These are phyloP conservation scores for Nitzschia palea DNA, from an alignment of 108 stramenopile species.

Conservation along the genomic window DNA sequence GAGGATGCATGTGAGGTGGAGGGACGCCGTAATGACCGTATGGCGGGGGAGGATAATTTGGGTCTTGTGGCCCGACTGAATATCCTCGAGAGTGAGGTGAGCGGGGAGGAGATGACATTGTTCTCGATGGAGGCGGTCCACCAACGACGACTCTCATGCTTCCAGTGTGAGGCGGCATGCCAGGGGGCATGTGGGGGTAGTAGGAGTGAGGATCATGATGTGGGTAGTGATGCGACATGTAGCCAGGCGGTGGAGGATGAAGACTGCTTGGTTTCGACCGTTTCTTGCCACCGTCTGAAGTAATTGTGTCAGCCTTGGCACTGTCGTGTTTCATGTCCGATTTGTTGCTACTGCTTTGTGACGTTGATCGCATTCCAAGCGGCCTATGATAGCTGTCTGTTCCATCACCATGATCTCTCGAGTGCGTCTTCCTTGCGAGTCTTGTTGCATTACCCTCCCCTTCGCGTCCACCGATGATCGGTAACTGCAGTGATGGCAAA, in stretches of 20 bases:
- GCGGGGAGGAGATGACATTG: slow-evolving; percentile 28
- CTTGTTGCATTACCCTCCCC: slow-evolving; percentile 18
- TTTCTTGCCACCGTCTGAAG: too few relatives aligned
- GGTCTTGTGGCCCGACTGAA: slow-evolving; percentile 32
- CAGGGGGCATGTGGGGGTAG: slow-evolving; percentile 22
- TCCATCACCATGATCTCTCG: slow-evolving; percentile 32
- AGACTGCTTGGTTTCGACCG: slow-evolving; percentile 8
- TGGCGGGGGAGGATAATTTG: slow-evolving; percentile 26
- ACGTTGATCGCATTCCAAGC: slow-evolving; percentile 6
- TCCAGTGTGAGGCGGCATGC: slow-evolving; percentile 35
- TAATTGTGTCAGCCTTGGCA: neutral
- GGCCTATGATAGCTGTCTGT: slow-evolving; percentile 12
- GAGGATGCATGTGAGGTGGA: slow-evolving; percentile 47
- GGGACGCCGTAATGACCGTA: slow-evolving; percentile 26
- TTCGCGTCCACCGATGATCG: slow-evolving; percentile 45
- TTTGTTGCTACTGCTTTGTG: neutral
- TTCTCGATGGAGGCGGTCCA: slow-evolving; percentile 40
- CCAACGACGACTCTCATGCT: slow-evolving; percentile 58
- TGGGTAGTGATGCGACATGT: slow-evolving; percentile 14
- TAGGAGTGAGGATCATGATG: slow-evolving; percentile 25
- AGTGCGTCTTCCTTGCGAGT: slow-evolving; percentile 33
- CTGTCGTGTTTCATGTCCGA: neutral
- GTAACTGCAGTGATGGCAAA: slow-evolving; percentile 44
- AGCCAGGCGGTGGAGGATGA: slow-evolving; percentile 18
- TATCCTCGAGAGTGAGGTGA: slow-evolving; percentile 23